Percentiles rank a stretch among this genome's conserved stretches.
These are phyloP conservation scores for Eragrostis tef DNA, from an alignment of 202 grass and related monocot genomes.

Conservation along the genomic window DNA sequence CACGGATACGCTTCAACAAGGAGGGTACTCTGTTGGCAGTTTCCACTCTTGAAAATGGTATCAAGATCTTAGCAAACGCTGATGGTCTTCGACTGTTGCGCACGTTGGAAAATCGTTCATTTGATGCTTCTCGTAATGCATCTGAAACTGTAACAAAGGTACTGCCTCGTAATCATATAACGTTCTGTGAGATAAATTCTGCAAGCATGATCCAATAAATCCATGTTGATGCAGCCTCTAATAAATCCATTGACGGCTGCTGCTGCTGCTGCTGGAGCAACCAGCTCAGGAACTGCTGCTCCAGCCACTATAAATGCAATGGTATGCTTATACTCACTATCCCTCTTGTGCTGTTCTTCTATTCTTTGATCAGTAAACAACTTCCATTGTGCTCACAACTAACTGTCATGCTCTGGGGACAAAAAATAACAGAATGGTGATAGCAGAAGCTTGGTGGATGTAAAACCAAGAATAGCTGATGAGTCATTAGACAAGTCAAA, in stretches of 20 bases:
- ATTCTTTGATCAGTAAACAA: slow-evolving; percentile 43
- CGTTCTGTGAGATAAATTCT: slow-evolving; percentile 26
- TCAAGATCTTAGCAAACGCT: slow-evolving; percentile 95
- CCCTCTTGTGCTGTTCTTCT: slow-evolving; percentile 37
- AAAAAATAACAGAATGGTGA: slow-evolving; percentile 77
- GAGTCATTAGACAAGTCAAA: slow-evolving; percentile 84
- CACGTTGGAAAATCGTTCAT: slow-evolving; percentile 84
- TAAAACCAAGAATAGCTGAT: slow-evolving; percentile 91
- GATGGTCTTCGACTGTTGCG: slow-evolving; percentile 84
- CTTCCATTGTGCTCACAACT: slow-evolving; percentile 24
- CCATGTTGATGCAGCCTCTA: slow-evolving; percentile 67
- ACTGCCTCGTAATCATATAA: slow-evolving; percentile 37
- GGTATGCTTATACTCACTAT: slow-evolving; percentile 51
- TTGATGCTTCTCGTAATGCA: slow-evolving; percentile 72
- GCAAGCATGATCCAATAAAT: slow-evolving; percentile 38
- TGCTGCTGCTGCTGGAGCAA: slow-evolving; percentile 59
- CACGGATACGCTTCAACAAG: slow-evolving; percentile 95
- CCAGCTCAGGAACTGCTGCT: slow-evolving; percentile 74
- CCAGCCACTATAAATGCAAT: slow-evolving; percentile 70
- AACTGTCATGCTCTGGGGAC: slow-evolving; percentile 19
- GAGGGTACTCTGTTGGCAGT: slow-evolving; percentile 87
- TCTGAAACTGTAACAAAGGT: slow-evolving; percentile 81
- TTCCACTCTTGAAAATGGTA: slow-evolving; percentile 80
- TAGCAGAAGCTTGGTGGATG: slow-evolving; percentile 75
- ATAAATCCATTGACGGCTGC: slow-evolving; percentile 78